Evolutionary conservation across 176 grass and related monocot species (phyloP), one percentile per base, ranked within the genome.

Genomic region (Tuctoria greenei): DNA sequence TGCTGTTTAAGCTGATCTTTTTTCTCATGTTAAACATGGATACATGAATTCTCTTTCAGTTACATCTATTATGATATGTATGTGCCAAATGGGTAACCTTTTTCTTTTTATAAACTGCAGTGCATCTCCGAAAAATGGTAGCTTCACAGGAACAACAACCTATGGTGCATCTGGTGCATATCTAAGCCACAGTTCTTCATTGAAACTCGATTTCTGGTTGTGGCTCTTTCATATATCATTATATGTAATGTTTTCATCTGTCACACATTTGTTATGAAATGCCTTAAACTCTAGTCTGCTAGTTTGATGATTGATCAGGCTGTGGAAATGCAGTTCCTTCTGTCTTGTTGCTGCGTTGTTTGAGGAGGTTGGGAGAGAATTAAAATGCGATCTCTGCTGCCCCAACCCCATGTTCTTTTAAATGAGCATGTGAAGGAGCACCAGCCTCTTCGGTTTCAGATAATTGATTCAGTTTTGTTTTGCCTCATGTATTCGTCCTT

Each of bases 131-230:
- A 88, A 83, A 70, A 88, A 88, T 70, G 86, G 86, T 31, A 88
- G 81, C 75, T 88, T 88, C 70, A 69, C 81, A 40, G 86, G 81
- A 63, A 79, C 76, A 62, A 84, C 86, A 14, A 88, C 81, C 26
- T 80, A 84, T 11, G 70, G 81, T 64, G 5, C 37, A 20, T 64
- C 45, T 5, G 46, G 70, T 71, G 46, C 37, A 70, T 38, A 84
- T 69, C 64, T 84, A 55, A 84, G 76, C 70, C 34, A 54, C 36
- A 70, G 76, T 80, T 75, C 13, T 64, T 80, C 75, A 26, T 47
- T 28, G 56, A 72, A 58, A 57, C 56, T 64, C 0, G 31, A 69
- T 21, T 37, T 63, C 27, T 49, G 75, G 76, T 69, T 71, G 21
- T 21, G 60, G 63, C 46, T 80, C 5, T 64, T 84, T 2, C 67